Evolutionary conservation across 176 grass and related monocot genomes (phyloP).

Genomic region (Phoenix roebelenii): DNA sequence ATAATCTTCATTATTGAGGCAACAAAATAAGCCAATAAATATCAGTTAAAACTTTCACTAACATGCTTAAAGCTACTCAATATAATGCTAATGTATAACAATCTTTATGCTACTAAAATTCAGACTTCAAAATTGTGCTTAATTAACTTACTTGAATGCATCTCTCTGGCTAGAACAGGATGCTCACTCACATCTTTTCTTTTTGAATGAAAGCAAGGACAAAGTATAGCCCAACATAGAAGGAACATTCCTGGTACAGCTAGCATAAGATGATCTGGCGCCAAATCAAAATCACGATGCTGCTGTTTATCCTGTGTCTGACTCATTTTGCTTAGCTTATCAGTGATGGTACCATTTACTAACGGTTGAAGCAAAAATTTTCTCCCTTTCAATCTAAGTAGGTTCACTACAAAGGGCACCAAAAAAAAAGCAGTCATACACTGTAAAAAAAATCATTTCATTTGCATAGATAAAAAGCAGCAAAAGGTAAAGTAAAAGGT

Average conservation of each 20-base stretch:
- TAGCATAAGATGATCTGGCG: constrained; percentile 39
- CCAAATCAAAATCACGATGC: constrained; percentile 39
- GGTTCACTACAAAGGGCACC: constrained; percentile 20
- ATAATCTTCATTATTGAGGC: too few species aligned
- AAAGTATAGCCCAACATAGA: constrained; percentile 67
- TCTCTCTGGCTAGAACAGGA: constrained; percentile 32
- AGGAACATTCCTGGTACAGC: constrained; percentile 80
- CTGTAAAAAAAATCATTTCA: too few species aligned
- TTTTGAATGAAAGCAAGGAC: constrained; percentile 77
- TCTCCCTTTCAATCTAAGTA: constrained; percentile 33
- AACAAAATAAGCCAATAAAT: too few species aligned
- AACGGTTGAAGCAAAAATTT: constrained; percentile 48
- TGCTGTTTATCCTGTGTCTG: constrained; percentile 26
- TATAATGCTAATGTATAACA: too few species aligned
- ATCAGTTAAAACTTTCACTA: too few species aligned
- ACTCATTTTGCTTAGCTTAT: constrained; percentile 30
- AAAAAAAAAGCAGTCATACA: too few species aligned
- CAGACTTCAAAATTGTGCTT: background rate
- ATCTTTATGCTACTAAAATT: too few species aligned
- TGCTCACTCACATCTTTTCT: constrained; percentile 51
- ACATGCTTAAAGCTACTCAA: too few species aligned
- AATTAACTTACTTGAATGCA: constrained; percentile 40
- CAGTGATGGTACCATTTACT: constrained; percentile 30
- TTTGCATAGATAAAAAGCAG: too few species aligned
- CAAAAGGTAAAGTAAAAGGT: too few species aligned